phyloP scores from a whole-genome alignment of 805 yeast species.

The Nakazawaea wickerhamii region DNA sequence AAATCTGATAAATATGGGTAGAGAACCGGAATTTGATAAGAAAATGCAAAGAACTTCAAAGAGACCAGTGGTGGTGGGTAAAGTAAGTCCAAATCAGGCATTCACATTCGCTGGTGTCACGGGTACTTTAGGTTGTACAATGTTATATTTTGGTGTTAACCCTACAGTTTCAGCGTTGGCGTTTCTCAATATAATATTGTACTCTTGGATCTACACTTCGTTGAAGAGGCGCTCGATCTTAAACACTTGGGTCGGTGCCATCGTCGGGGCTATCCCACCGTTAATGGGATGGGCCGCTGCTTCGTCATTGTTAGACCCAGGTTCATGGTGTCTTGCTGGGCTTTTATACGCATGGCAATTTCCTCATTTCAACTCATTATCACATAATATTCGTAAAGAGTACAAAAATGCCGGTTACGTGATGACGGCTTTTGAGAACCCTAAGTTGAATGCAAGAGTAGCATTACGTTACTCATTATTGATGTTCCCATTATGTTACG shows the following conservation, averaged over 20 bases:
- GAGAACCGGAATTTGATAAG: slow-evolving; percentile 87
- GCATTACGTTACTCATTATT: slow-evolving; percentile 84
- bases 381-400: slow-evolving; percentile 83
- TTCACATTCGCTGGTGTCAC: slow-evolving; percentile 69
- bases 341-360: slow-evolving; percentile 96
- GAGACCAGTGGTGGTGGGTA: slow-evolving; percentile 87
- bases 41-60: slow-evolving; percentile 83
- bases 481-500: slow-evolving; percentile 92
- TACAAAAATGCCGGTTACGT: slow-evolving; percentile 92
- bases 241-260: slow-evolving; percentile 98
- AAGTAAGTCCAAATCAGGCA: slow-evolving; percentile 71
- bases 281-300: slow-evolving; percentile 99
- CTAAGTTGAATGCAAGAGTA: slow-evolving; percentile 87
- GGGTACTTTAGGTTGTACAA: slow-evolving; percentile 65
- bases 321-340: slow-evolving; percentile 91
- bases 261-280: slow-evolving; percentile 99
- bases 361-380: slow-evolving; percentile 92
- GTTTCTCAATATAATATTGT: slow-evolving; percentile 68
- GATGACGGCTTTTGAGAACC: slow-evolving; percentile 95
- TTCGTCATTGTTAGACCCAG: slow-evolving; percentile 74
- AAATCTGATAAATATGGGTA: slow-evolving; percentile 93
- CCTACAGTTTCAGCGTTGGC: slow-evolving; percentile 83
- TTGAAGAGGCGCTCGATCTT: slow-evolving; percentile 77
- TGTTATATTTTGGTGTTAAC: slow-evolving; percentile 77
- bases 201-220: slow-evolving; percentile 89